phyloP scores from a whole-genome alignment of 2,329 filamentous ascomycete species.

The Colletotrichum destructivum region DNA sequence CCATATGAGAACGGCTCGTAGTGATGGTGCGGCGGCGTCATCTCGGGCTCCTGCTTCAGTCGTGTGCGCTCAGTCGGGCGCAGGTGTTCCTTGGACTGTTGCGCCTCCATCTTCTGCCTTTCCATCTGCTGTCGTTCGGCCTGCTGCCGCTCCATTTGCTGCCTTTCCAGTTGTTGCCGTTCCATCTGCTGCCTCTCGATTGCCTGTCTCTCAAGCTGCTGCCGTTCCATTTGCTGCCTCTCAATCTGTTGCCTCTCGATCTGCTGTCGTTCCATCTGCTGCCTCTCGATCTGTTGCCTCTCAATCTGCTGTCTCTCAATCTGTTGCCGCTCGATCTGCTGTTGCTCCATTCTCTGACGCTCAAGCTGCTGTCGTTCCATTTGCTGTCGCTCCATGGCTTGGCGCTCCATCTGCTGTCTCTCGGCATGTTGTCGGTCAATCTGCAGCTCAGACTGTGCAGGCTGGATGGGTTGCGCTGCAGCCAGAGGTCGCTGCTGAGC shows the following conservation, averaged over 20 bases:
- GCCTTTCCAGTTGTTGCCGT: slow-evolving; percentile 46
- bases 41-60: slow-evolving; percentile 67
- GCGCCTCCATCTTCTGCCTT: slow-evolving; percentile 51
- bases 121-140: slow-evolving; percentile 47
- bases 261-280: slow-evolving; percentile 46
- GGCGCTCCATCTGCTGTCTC: slow-evolving; percentile 47
- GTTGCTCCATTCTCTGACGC: slow-evolving; percentile 27
- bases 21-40: slow-evolving; percentile 55
- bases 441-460: slow-evolving; percentile 51
- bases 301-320: slow-evolving; percentile 42
- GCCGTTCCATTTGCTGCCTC: slow-evolving; percentile 45
- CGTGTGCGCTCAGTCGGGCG: slow-evolving; percentile 46
- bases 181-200: slow-evolving; percentile 8
- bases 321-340: slow-evolving; percentile 38
- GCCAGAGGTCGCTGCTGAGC: slow-evolving; percentile 53
- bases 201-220: slow-evolving; percentile 34
- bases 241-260: slow-evolving; percentile 43
- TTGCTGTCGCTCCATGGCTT: slow-evolving; percentile 47
- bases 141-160: slow-evolving; percentile 40
- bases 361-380: slow-evolving; percentile 25
- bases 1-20: slow-evolving; percentile 62
- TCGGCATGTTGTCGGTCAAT: slow-evolving; percentile 47
- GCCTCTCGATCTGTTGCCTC: slow-evolving; percentile 45
- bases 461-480: slow-evolving; percentile 53
- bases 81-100: slow-evolving; percentile 50